Evolutionary conservation across 306 rosid species (phyloP), one percentile per base, ranked within the genome.

Genomic region (Cucurbita argyrosperma): DNA sequence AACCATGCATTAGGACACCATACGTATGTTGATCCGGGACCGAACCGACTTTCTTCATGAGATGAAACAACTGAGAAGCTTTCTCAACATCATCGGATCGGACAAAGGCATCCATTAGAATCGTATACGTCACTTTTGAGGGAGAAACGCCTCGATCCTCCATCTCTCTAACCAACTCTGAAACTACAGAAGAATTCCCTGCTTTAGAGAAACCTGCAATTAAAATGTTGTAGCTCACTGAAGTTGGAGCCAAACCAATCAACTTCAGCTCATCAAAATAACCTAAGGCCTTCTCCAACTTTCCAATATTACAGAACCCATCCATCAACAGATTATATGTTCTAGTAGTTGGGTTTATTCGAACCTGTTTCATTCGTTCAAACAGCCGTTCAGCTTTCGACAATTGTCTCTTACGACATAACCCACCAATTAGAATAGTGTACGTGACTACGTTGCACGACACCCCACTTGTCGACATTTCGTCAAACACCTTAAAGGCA

Each of bases 91-190:
- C 46, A 63, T 80, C 84, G 1, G 72, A 75, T 47, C 83, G 70
- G 60, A 76, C 85, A 82, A 85, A 87, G 9, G 86, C 84, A 73
- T 84, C 71, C 55, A 90, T 79, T 23, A 92, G 70, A 74, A 84
- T 90, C 7, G 96, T 90, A 65, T 85, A 92, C 47, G 96, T 88
- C 79, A 90, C 95, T 82, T 82, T 75, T 10, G 90, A 82, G 70
- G 91, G 96, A 82, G 87, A 70, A 77, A 90, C 43, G 5, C 80
- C 43, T 62, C 95, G 83, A 53, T 79, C 86, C 51, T 88, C 86
- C 98, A 92, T 92, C 82, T 90, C 96, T 79, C 83, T 83, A 46
- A 84, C 82, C 62, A 90, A 65, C 53, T 82, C 78, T 45, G 81
- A 79, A 74, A 87, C 87, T 67, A 61, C 80, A 3, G 40, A 76